These are phyloP conservation scores for Starmera quercuum DNA, from an alignment of 805 yeast genomes.

Conservation along the genomic window DNA sequence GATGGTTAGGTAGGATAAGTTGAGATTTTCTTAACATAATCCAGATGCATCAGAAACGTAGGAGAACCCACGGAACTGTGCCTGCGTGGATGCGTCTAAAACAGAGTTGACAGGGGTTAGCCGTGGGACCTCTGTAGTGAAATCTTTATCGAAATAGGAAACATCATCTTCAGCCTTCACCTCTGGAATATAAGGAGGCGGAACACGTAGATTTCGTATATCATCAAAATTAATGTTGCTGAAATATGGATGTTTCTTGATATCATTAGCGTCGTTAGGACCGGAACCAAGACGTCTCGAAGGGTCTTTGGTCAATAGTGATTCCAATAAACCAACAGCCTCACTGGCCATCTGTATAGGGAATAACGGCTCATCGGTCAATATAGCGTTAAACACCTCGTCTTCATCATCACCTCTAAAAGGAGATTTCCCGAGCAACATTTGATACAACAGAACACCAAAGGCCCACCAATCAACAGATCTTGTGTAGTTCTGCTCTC, in stretches of 20 bases:
- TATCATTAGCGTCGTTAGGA: conserved; percentile 82
- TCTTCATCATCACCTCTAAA: conserved; percentile 96
- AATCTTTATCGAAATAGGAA: conserved; percentile 88
- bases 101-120: conserved; percentile 91
- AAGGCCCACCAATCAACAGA: conserved; percentile 99
- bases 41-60: conserved; percentile 60
- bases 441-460: conserved; percentile 93
- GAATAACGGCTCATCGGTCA: conserved; percentile 92
- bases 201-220: conserved; percentile 57
- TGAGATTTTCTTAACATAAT: no score
- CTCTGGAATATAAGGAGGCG: conserved; percentile 89
- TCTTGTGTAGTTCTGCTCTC: conserved; percentile 87
- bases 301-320: conserved; percentile 86
- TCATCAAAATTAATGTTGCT: conserved; percentile 86
- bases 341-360: conserved; percentile 97
- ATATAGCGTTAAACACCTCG: conserved; percentile 93
- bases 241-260: conserved; percentile 94
- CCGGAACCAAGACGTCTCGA: conserved; percentile 77
- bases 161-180: conserved; percentile 84
- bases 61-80: conserved; percentile 95
- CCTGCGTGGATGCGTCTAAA: conserved; percentile 82
- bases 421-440: conserved; percentile 94
- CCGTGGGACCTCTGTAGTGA: conserved; percentile 90
- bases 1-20: no score
- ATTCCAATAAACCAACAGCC: conserved; percentile 89